A percentile compares a stretch with the other conserved stretches of the same genome.
phyloP scores from a whole-genome alignment of 768 basidiomycete genomes.

The Scleroderma bovista region DNA sequence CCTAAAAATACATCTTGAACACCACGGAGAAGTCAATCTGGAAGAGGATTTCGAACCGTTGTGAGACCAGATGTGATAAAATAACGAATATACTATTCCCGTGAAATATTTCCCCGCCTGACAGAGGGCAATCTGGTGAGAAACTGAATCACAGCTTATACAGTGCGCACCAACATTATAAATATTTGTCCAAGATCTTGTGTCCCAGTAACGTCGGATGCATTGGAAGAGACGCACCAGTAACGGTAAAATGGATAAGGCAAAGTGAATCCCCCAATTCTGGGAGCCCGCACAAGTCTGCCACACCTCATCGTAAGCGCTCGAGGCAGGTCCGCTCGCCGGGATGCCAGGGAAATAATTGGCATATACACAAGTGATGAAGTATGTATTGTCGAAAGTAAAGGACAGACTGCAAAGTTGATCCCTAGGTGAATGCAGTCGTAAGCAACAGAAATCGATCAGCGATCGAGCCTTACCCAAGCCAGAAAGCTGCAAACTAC shows the following conservation, averaged over 20 bases:
- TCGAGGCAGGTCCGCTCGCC: not conserved
- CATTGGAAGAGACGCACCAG: slow-evolving; percentile 80
- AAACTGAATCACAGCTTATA: not conserved
- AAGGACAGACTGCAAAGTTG: slow-evolving; percentile 79
- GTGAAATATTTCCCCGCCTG: slow-evolving; percentile 82
- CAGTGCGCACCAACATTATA: slow-evolving; percentile 63
- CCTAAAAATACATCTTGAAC: slow-evolving; percentile 1
- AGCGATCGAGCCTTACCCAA: slow-evolving; percentile 49
- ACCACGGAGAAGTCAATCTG: not conserved
- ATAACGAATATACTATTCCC: slow-evolving; percentile 58
- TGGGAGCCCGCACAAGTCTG: slow-evolving; percentile 32
- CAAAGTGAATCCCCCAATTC: slow-evolving; percentile 59
- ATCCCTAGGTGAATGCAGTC: slow-evolving; percentile 42
- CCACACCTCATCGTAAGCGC: slow-evolving; percentile 33
- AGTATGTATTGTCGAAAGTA: slow-evolving; percentile 65
- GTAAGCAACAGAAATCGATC: not conserved
- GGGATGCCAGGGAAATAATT: slow-evolving; percentile 2
- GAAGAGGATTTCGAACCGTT: slow-evolving; percentile 35
- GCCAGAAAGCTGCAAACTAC: slow-evolving; percentile 85
- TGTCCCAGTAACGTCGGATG: slow-evolving; percentile 81
- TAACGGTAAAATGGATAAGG: slow-evolving; percentile 62
- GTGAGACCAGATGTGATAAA: slow-evolving; percentile 78
- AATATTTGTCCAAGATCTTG: slow-evolving; percentile 66
- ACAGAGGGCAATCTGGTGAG: not conserved
- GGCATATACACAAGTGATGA: slow-evolving; percentile 70